phyloP scores from a whole-genome alignment of 441 rosid species.

The Corymbia citriodora region DNA sequence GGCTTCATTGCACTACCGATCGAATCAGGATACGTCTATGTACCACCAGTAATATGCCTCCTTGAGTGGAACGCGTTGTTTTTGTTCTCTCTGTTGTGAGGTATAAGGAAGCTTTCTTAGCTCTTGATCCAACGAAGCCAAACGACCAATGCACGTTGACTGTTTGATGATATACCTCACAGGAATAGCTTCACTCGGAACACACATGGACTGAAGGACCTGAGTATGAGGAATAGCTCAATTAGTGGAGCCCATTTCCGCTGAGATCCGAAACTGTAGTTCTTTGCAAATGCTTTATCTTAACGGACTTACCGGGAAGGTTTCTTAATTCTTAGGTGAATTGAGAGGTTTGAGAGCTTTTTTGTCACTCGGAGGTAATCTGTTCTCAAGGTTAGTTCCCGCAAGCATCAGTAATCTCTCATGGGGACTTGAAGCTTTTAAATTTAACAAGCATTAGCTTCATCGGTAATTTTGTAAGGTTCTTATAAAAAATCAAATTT shows the following conservation, averaged over 20 bases:
- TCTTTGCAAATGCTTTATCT: slow-evolving; percentile 52
- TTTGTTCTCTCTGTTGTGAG: slow-evolving; percentile 71
- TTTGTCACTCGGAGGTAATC: slow-evolving; percentile 45
- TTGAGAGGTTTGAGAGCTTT: slow-evolving; percentile 44
- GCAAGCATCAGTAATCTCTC: slow-evolving; percentile 37
- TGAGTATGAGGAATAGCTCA: slow-evolving; percentile 62
- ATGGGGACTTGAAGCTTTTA: slow-evolving; percentile 36
- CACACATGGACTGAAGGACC: slow-evolving; percentile 14
- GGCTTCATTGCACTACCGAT: not conserved
- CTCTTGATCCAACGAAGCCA: slow-evolving; percentile 86
- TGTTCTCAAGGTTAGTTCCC: slow-evolving; percentile 52
- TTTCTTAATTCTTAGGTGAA: slow-evolving; percentile 51
- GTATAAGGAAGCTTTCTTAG: slow-evolving; percentile 80
- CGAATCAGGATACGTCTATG: slow-evolving; percentile 13
- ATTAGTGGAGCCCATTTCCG: slow-evolving; percentile 47
- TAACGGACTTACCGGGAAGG: slow-evolving; percentile 44
- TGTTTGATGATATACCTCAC: not conserved
- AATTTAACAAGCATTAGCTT: slow-evolving; percentile 44
- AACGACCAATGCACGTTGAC: slow-evolving; percentile 7
- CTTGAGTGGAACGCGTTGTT: slow-evolving; percentile 70
- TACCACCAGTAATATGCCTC: slow-evolving; percentile 67
- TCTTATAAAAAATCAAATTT: no score
- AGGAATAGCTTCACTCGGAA: not conserved
- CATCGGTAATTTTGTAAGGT: slow-evolving; percentile 33
- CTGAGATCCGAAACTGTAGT: slow-evolving; percentile 52